Conservation (phyloP, 2,329 filamentous ascomycete genomes). For the Myriosclerotinia duriaeana region DNA sequence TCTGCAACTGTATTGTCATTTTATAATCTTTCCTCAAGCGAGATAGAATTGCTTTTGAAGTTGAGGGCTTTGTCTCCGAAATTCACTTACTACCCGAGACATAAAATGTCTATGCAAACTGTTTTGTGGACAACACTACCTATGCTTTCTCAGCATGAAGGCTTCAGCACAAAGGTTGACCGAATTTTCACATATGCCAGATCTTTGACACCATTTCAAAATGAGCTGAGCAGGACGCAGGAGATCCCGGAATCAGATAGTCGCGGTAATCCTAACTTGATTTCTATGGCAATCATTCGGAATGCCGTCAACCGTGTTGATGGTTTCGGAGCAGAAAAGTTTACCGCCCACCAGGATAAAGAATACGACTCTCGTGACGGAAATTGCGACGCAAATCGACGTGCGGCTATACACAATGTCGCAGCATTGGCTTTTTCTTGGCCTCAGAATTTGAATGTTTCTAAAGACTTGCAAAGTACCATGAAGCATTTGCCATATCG, state of each 20-base stretch:
- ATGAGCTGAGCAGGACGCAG: neutral
- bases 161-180: conserved; percentile 43
- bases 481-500: too few species aligned
- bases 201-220: conserved; percentile 39
- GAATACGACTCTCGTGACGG: conserved; percentile 42
- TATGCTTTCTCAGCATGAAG: conserved; percentile 50
- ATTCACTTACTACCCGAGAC: conserved; percentile 47
- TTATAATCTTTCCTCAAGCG: conserved; percentile 41
- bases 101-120: conserved; percentile 49
- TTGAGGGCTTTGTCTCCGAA: conserved; percentile 47
- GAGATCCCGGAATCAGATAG: neutral
- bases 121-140: too few species aligned
- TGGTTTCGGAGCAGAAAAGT: conserved; percentile 44
- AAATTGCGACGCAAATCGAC: conserved; percentile 15
- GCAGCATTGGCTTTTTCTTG: conserved; percentile 32
- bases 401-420: conserved; percentile 26
- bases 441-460: conserved; percentile 24
- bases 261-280: neutral
- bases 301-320: conserved; percentile 40
- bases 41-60: conserved; percentile 42
- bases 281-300: conserved; percentile 39
- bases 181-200: conserved; percentile 43
- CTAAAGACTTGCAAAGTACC: too few species aligned
- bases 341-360: conserved; percentile 39
- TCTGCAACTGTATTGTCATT: conserved; percentile 53